Base-by-base conservation (phyloP, 2,329 filamentous ascomycete species). In the Zymoseptoria ardabiliae region DNA sequence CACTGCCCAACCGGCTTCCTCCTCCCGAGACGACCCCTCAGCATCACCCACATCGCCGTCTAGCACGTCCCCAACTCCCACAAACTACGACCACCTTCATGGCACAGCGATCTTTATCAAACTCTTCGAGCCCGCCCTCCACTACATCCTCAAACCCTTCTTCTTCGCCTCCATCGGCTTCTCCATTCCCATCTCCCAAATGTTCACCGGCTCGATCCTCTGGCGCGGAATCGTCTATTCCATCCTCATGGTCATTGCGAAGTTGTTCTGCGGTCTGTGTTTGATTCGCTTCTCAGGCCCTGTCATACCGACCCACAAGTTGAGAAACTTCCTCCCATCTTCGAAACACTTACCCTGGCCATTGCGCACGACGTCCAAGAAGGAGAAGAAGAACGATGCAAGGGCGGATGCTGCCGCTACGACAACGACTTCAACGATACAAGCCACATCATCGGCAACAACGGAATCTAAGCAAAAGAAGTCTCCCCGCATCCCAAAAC, bases 81-180 rank as follows among this genome's bases (percentile, higher is more conserved):
- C 50, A 52, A 13, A 10, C 56, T 25, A 70, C 63, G 54, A 54
- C 11, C 17, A 54, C 23, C 53, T 58, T 2, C 58, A 25, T 9
- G 65, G 61, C 3, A 58, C n/a, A n/a, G 54, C 56, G 17, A 69
- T 80, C 6, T 84, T 79, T 60, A 70, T 78, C 28, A 69, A 64
- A n/a, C 81, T 79, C 66, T 82, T 78, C 65, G 69, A 73, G 8
- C 69, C 74, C 21, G 70, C 77, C 0, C 73, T 80, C 0, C 69
- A 81, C 2, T 76, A 76, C 8, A 76, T 91, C 0, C 71, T 92
- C 0, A 84, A 84, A 54, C 88, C 89, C 0, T 81, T 90, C 59
- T 91, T 92, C 73, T 92, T 92, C 67, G 88, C 81, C 2, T 84
- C 81, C 0, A 87, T 93, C 41, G 89, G 89, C 0, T 92, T 93